These are phyloP conservation scores for Talaromyces stipitatus DNA, from an alignment of 495 filamentous ascomycete genomes.

Conservation along the genomic window DNA sequence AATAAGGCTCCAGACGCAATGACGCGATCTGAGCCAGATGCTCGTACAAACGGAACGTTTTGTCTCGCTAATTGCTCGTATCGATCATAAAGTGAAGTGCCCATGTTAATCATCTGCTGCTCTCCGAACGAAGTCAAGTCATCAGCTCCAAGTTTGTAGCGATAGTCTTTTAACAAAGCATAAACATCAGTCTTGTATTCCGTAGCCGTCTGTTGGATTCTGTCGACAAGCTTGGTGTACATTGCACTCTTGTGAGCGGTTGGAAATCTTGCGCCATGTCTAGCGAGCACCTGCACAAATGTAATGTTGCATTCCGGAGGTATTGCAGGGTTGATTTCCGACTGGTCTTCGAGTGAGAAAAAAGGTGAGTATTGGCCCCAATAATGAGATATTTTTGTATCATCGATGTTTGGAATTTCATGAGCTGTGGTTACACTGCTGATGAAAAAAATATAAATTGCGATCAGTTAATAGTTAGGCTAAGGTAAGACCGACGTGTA, in stretches of 20 bases:
- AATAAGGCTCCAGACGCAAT: constrained; percentile 66
- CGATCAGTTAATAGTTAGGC: not conserved
- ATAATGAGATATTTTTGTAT: constrained; percentile 48
- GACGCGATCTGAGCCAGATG: constrained; percentile 64
- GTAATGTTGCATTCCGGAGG: constrained; percentile 61
- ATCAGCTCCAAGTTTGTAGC: constrained; percentile 66
- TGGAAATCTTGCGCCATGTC: constrained; percentile 80
- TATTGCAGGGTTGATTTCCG: constrained; percentile 45
- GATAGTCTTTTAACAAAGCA: constrained; percentile 59
- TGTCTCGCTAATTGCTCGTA: constrained; percentile 51
- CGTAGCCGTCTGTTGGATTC: constrained; percentile 51
- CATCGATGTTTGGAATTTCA: not conserved
- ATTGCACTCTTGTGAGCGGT: constrained; percentile 50
- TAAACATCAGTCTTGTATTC: constrained; percentile 45
- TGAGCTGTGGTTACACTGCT: not conserved
- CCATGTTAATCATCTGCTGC: constrained; percentile 67
- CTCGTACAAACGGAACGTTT: constrained; percentile 60
- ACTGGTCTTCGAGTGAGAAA: constrained; percentile 54
- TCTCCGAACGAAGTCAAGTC: constrained; percentile 67
- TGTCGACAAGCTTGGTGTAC: constrained; percentile 50
- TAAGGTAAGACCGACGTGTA: not conserved
- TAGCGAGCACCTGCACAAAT: constrained; percentile 70
- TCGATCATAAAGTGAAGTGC: constrained; percentile 61
- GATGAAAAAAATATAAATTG: not conserved
- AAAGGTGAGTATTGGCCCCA: constrained; percentile 89